Evolutionary conservation across 164 flowering plant genomes (phyloP).

Genomic region (Buxus sempervirens): DNA sequence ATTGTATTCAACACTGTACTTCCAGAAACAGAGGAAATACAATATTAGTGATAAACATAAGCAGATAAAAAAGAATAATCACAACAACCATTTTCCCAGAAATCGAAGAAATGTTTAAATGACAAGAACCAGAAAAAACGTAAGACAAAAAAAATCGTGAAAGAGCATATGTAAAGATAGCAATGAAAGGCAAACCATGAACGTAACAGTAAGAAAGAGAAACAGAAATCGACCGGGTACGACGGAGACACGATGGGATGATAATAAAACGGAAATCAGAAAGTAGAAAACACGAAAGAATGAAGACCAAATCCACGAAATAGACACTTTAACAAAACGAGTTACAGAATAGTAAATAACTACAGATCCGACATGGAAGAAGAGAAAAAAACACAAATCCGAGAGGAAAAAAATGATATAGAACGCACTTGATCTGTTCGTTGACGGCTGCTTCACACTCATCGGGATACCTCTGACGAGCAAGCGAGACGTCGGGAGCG

Average conservation of each 20-base stretch:
- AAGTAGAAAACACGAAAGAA: background rate
- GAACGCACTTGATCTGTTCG: conserved; percentile 79
- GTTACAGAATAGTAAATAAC: background rate
- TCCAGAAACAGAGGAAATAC: background rate
- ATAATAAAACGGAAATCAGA: background rate
- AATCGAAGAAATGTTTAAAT: too few relatives aligned
- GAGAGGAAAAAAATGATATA: background rate
- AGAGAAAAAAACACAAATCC: background rate
- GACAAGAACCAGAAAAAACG: too few relatives aligned
- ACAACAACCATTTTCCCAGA: too few relatives aligned
- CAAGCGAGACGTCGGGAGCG: conserved; percentile 43
- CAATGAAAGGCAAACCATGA: too few relatives aligned
- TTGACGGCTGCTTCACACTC: conserved; percentile 73
- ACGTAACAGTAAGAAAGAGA: too few relatives aligned
- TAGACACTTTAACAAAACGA: background rate
- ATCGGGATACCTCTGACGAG: conserved; percentile 48
- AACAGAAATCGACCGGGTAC: too few relatives aligned
- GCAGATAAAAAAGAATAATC: too few relatives aligned
- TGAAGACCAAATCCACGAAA: background rate
- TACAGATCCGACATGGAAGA: background rate
- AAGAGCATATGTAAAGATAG: too few relatives aligned
- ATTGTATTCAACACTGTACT: conserved; percentile 87
- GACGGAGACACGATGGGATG: too few relatives aligned
- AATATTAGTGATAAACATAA: too few relatives aligned
- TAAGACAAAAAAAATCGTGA: too few relatives aligned